Evolutionary conservation across 1,139 yeast genomes (phyloP), one percentile per base, ranked within the genome.

Genomic region (Pichia sp.): DNA sequence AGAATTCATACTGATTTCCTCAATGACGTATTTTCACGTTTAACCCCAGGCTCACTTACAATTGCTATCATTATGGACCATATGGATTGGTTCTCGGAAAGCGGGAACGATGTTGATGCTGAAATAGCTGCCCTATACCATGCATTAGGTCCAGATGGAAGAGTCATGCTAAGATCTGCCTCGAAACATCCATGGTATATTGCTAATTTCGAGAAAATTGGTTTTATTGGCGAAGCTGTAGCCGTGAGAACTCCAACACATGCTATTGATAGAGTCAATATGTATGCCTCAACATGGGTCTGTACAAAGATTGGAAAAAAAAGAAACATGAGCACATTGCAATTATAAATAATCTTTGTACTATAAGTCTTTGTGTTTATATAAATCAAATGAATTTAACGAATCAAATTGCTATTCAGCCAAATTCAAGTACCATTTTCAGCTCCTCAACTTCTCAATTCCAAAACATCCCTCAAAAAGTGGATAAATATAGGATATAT

Each of bases 231-330:
- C 69, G 75, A 77, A 57, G 79, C 93, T 8, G 92, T 86, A 26
- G 92, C 84, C 11, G 77, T 84, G 38, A 79, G 95, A 70, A 70
- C 72, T 53, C 69, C 82, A 38, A 88, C 88, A 6, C 71, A 75
- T 54, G 76, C 86, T 57, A 87, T 87, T 68, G 95, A 87, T 67
- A 78, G 95, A 61, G 86, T 83, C 62, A 87, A 87, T 70, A 87
- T 87, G 95, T 87, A 87, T 67, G 95, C 95, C 1, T 85, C 92
- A 5, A 86, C 95, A 1, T 87, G 95, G 95, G 82, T 87, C 26
- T 85, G 92, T 67, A 83, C 85, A 41, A 86, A 86, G 66, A 47
- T 54, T 26, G 54, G 57, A 4, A 53, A 53, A 41, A 63, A 62
- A 32, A 64, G 69, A 51, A 62, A 65, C 42, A 65, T 67, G 68